phyloP scores from a whole-genome alignment of 345 rosid species.

The Salix arbutifolia region DNA sequence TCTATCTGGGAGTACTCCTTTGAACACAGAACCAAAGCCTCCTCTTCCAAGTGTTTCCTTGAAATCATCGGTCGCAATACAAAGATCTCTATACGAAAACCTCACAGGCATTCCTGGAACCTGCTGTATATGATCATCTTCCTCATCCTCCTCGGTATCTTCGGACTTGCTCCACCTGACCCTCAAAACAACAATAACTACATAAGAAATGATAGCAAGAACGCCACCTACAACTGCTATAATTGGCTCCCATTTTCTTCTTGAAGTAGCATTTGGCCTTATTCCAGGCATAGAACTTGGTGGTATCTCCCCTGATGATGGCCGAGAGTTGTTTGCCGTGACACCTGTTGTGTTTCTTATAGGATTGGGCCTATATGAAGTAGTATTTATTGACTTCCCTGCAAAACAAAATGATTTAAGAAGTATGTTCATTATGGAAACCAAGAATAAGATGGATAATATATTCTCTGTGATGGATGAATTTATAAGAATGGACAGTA shows the following conservation, averaged over 20 bases:
- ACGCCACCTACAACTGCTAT: not conserved
- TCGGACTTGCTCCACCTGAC: not conserved
- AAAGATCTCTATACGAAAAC: constrained; percentile 57
- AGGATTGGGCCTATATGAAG: no score
- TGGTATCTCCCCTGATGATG: no score
- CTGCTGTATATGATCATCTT: not conserved
- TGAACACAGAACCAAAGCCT: constrained; percentile 70
- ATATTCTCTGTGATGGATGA: no score
- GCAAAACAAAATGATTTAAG: no score
- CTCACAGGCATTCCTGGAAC: constrained; percentile 31
- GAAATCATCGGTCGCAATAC: constrained; percentile 49
- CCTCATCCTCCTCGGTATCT: constrained; percentile 2
- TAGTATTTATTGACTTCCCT: no score
- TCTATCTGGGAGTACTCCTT: constrained; percentile 63
- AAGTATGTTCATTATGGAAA: no score
- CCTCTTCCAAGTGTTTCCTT: constrained; percentile 64
- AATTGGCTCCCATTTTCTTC: not conserved
- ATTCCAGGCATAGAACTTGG: not conserved
- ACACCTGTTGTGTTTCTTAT: no score
- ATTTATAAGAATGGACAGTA: no score
- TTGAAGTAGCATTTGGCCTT: not conserved
- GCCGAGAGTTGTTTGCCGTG: no score
- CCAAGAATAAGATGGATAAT: no score
- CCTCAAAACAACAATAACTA: not conserved
- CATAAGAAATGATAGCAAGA: not conserved